phyloP scores from a whole-genome alignment of 371 early-diverging fungal species.

The Mucor circinelloides region DNA sequence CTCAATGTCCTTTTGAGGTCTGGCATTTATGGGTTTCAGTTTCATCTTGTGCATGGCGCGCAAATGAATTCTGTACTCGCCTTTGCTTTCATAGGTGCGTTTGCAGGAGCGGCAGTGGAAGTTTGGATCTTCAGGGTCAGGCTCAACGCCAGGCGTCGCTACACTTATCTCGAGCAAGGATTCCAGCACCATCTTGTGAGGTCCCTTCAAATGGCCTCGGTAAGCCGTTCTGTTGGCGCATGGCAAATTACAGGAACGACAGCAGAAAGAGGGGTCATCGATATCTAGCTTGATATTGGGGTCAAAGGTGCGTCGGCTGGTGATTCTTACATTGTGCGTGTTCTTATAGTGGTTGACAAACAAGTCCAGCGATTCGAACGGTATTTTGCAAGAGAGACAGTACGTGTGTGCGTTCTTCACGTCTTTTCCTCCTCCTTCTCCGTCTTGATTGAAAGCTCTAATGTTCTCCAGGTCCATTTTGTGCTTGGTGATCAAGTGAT shows the following conservation, averaged over 20 bases:
- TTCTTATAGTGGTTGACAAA: not conserved
- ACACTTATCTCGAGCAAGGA: not conserved
- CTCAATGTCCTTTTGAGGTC: not conserved
- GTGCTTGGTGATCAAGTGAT: not conserved
- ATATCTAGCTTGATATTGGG: not conserved
- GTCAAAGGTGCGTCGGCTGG: not conserved
- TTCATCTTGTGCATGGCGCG: not conserved
- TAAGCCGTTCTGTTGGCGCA: not conserved
- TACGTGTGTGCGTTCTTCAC: not conserved
- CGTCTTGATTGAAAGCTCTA: not conserved
- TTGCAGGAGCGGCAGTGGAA: not conserved
- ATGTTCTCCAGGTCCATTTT: not conserved
- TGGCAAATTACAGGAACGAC: not conserved
- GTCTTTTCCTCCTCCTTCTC: not conserved
- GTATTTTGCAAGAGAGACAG: not conserved
- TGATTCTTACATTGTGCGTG: not conserved
- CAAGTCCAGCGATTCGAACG: not conserved
- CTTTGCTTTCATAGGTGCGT: not conserved
- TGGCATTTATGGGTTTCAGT: not conserved
- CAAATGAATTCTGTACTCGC: not conserved
- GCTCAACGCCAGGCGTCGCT: not conserved
- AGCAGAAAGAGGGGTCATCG: not conserved
- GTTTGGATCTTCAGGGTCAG: not conserved
- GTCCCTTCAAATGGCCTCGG: not conserved
- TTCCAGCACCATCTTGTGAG: not conserved